Percentiles rank a stretch among this genome's conserved stretches.
phyloP scores from a whole-genome alignment of 208 protist genomes.

The Vickermania ingenoplastis region DNA sequence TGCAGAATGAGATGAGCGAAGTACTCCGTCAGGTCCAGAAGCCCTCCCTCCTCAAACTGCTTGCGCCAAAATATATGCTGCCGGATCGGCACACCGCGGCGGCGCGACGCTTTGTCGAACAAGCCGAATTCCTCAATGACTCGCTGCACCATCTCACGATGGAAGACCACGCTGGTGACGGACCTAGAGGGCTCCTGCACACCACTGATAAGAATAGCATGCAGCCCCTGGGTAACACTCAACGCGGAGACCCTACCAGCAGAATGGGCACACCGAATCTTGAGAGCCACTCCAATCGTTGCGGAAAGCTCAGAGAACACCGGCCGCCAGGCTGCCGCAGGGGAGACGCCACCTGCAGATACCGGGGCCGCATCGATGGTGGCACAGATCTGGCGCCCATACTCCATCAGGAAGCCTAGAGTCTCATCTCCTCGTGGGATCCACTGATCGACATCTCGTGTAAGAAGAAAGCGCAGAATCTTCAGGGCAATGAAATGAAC shows the following conservation, averaged over 20 bases:
- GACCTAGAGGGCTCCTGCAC: slow-evolving; percentile 11
- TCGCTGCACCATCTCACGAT: slow-evolving; percentile 12
- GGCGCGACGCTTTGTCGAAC: slow-evolving; percentile 34
- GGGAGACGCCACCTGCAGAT: too few species aligned
- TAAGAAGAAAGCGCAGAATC: slow-evolving; percentile 45
- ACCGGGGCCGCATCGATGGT: neutral
- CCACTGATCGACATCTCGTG: slow-evolving; percentile 18
- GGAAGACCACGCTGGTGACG: neutral
- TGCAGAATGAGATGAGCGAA: neutral
- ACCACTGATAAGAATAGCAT: slow-evolving; percentile 5
- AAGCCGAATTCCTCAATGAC: slow-evolving; percentile 72
- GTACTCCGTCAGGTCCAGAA: slow-evolving; percentile 7
- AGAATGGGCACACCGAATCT: slow-evolving; percentile 53
- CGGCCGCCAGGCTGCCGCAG: slow-evolving; percentile 26
- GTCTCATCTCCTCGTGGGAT: slow-evolving; percentile 6
- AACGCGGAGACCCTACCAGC: slow-evolving; percentile 6
- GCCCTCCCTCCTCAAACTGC: slow-evolving; percentile 22
- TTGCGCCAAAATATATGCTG: slow-evolving; percentile 40
- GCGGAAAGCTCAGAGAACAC: slow-evolving; percentile 52
- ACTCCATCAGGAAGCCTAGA: slow-evolving; percentile 35
- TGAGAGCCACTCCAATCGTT: slow-evolving; percentile 44
- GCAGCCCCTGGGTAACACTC: slow-evolving; percentile 5
- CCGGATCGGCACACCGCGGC: slow-evolving; percentile 42
- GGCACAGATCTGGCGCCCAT: slow-evolving; percentile 14
- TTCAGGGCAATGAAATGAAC: slow-evolving; percentile 58